A percentile compares a stretch with the other conserved stretches of the same genome.
phyloP scores from a whole-genome alignment of 2,329 filamentous ascomycete genomes.

The Penicillium sumatraense region DNA sequence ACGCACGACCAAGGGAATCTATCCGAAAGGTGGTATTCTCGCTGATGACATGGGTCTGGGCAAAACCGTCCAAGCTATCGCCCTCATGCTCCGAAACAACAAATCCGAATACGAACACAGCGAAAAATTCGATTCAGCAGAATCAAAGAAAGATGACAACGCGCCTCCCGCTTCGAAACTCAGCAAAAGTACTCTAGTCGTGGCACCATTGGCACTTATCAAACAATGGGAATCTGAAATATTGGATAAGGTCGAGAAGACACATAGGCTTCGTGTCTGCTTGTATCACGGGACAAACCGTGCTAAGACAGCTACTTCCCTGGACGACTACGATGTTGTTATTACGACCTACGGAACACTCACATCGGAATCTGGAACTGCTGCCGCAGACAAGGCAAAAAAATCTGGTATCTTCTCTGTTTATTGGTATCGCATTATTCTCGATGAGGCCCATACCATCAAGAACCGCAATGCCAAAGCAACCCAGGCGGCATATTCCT shows the following conservation, averaged over 20 bases:
- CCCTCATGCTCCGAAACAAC: slow-evolving; percentile 81
- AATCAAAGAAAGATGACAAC: slow-evolving; percentile 49
- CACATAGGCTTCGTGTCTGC: slow-evolving; percentile 75
- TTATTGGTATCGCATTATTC: slow-evolving; percentile 92
- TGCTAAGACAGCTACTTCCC: slow-evolving; percentile 75
- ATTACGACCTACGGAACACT: slow-evolving; percentile 97
- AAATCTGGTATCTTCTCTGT: slow-evolving; percentile 87
- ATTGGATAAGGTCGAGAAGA: slow-evolving; percentile 73
- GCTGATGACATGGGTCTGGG: slow-evolving; percentile 96
- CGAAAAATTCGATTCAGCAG: slow-evolving; percentile 38
- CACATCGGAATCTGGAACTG: slow-evolving; percentile 77
- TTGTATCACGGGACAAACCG: slow-evolving; percentile 90
- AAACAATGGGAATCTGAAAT: slow-evolving; percentile 97
- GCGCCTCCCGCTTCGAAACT: slow-evolving; percentile 69
- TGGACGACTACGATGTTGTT: slow-evolving; percentile 89
- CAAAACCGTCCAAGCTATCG: slow-evolving; percentile 93
- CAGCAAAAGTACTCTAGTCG: slow-evolving; percentile 82
- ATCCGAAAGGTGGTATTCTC: slow-evolving; percentile 91
- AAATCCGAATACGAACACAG: slow-evolving; percentile 61
- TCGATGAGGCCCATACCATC: slow-evolving; percentile 97
- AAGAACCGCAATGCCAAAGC: slow-evolving; percentile 97
- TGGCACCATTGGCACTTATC: slow-evolving; percentile 91
- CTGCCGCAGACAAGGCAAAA: slow-evolving; percentile 64
- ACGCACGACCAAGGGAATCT: slow-evolving; percentile 74
- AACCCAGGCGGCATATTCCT: slow-evolving; percentile 85